phyloP scores from a whole-genome alignment of 2,329 filamentous ascomycete genomes.

The Cercospora nicotianae region DNA sequence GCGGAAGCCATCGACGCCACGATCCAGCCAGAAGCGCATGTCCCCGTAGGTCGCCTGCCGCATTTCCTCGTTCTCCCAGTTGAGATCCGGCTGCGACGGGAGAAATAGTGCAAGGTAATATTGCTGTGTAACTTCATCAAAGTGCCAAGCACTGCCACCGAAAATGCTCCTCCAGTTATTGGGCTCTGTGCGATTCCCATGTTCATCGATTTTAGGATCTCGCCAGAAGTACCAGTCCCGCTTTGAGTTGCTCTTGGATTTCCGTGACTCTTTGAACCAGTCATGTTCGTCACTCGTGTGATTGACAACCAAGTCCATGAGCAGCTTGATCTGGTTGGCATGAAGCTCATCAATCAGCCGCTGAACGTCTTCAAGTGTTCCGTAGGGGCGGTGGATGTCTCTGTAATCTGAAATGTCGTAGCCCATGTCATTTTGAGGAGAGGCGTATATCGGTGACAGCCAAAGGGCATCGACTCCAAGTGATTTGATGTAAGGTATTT shows the following conservation, averaged over 20 bases:
- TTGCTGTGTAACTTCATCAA: constrained; percentile 47
- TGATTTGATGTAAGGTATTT: constrained; percentile 61
- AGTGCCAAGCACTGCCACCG: constrained; percentile 46
- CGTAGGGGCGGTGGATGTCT: constrained; percentile 49
- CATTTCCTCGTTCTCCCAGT: constrained; percentile 49
- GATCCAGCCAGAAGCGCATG: constrained; percentile 50
- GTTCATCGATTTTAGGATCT: constrained; percentile 53
- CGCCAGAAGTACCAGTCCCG: constrained; percentile 67
- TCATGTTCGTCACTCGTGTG: constrained; percentile 47
- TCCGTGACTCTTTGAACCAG: constrained; percentile 59
- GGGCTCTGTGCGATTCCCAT: constrained; percentile 58
- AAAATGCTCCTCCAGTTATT: constrained; percentile 53
- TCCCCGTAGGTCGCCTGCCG: constrained; percentile 48
- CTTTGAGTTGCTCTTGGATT: constrained; percentile 52
- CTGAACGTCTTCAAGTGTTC: constrained; percentile 49
- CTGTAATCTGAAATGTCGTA: constrained; percentile 52
- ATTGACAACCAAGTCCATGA: constrained; percentile 46
- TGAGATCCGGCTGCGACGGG: constrained; percentile 49
- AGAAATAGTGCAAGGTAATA: constrained; percentile 51
- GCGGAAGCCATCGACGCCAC: constrained; percentile 45
- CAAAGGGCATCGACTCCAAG: constrained; percentile 55
- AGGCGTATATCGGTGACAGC: constrained; percentile 52
- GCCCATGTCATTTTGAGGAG: constrained; percentile 55
- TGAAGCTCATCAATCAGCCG: constrained; percentile 45
- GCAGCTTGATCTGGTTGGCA: constrained; percentile 48